A percentile compares a stretch with the other conserved stretches of the same genome.
Conservation (phyloP, 306 rosid genomes). For the Neltuma alba region DNA sequence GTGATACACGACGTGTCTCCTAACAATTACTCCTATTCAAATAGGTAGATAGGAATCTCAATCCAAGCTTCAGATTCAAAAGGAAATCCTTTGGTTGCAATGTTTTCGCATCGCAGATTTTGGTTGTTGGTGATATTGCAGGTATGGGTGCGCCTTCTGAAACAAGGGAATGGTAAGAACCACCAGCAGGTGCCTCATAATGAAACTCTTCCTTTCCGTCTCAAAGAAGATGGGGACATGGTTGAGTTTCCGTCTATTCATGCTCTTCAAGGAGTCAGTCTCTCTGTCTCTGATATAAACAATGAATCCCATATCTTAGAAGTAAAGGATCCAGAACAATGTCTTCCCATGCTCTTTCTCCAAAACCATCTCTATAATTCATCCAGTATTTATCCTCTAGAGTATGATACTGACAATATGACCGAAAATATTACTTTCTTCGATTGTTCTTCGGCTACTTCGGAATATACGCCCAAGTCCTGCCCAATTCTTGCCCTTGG, state of each 20-base stretch:
- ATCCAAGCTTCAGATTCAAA: conserved; percentile 9
- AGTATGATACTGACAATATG: background rate
- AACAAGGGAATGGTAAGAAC: background rate
- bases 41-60: too few species aligned
- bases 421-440: conserved; percentile 15
- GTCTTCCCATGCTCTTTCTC: conserved; percentile 15
- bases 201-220: background rate
- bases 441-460: conserved; percentile 1
- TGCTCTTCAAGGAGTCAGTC: background rate
- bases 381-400: background rate
- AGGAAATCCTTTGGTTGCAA: background rate
- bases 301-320: fast-evolving
- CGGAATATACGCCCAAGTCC: too few species aligned
- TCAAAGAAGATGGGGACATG: background rate
- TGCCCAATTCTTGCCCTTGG: too few species aligned
- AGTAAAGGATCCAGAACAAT: background rate
- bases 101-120: background rate
- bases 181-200: too few species aligned
- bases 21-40: too few species aligned
- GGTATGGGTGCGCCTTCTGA: background rate
- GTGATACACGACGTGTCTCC: too few species aligned
- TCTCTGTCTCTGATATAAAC: background rate
- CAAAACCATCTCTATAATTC: background rate
- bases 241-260: background rate
- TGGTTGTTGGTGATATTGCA: background rate